Base-by-base conservation (phyloP, 176 grass and related monocot species). In the Neostapfia colusana region DNA sequence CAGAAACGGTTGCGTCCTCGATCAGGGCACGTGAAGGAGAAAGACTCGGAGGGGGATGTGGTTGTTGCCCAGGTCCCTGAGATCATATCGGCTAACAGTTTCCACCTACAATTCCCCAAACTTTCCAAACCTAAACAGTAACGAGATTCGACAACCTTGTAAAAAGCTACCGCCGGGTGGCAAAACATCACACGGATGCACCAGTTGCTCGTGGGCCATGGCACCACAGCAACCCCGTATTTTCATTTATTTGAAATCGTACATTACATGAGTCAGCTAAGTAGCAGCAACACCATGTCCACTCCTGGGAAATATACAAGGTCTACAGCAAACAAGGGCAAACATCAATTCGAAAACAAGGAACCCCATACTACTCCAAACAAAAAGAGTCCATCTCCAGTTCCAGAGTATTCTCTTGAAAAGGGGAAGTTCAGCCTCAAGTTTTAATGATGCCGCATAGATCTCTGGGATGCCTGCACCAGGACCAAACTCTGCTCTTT, bases 381-480 rank as follows among this genome's bases (percentile, higher is more conserved):
- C 87, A 79, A 95, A 92, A 51, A 98, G 25, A 10, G 89, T 98
- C 89, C 87, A 93, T 81, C 91, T 98, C 89, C 91, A 94, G 56
- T 55, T 88, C 95, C 91, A 98, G 68, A 92, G 84, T 28, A 94
- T 57, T 61, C 88, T 92, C 85, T 94, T 94, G 55, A 92, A 40
- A 26, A 98, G 62, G 57, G 95, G 89, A 69, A 90, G 87, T 59
- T 94, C 95, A 6, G 87, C 90, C 73, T 95, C 95, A 43, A 94
- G 85, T 43, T 63, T 85, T 37, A 98, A 51, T 24, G 86, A 86
- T 38, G 91, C 89, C 0, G 82, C 79, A 68, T 94, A 98, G 34
- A 98, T 94, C 81, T 94, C 95, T 3, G 91, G 91, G 38, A 94
- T 92, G 69, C 95, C 91, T 16, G 89, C 89, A 63, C 85, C 82